Base-by-base conservation (phyloP, 331 rosid genomes). In the Pyrus hybrid region DNA sequence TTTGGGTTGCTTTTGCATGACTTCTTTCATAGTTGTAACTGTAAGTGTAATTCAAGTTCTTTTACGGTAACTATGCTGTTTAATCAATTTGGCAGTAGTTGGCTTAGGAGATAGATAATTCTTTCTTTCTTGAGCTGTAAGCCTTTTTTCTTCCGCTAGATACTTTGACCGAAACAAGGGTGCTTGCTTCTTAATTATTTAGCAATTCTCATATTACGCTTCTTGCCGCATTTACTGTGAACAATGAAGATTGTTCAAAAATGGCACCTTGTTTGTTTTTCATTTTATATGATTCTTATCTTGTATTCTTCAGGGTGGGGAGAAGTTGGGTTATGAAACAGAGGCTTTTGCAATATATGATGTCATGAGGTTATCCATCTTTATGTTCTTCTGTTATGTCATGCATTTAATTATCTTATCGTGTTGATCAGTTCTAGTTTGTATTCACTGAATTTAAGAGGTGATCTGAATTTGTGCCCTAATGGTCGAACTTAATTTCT, bases 321-420 rank as follows among this genome's bases (percentile, higher is more conserved):
- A 86, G 87, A 94, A 94, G 84, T 90, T 94, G 92, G 97, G 97
- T 78, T 90, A 90, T 63, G 97, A 94, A 87, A 89, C 96, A 47
- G 99, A 94, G 80, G 99, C 99, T 78, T 83, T 92, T 80, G 97
- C 97, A 21, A 73, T 92, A 73, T 90, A 94, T 80, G 96, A 92
- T 83, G 83, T 84, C 67, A 94, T 94, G 97, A 88, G 97, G 99
- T 94, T 67, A 80, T 74, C 72, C 76, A 73, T 82, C 79, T 53
- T 26, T 73, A 51, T 74, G n/a, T 62, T 82, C 71, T 82, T 56
- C 73, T 57, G 58, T 25, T 72, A 23, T 64, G 58, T 65, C 54
- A 65, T 71, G 14, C 7, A 33, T 75, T 70, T 61, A 60, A 12
- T 41, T 41, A 41, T 41, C 71, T 51, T 51, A 51, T 51, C 1